phyloP scores from a whole-genome alignment of 2,329 filamentous ascomycete species.

The Tolypocladium sp. region DNA sequence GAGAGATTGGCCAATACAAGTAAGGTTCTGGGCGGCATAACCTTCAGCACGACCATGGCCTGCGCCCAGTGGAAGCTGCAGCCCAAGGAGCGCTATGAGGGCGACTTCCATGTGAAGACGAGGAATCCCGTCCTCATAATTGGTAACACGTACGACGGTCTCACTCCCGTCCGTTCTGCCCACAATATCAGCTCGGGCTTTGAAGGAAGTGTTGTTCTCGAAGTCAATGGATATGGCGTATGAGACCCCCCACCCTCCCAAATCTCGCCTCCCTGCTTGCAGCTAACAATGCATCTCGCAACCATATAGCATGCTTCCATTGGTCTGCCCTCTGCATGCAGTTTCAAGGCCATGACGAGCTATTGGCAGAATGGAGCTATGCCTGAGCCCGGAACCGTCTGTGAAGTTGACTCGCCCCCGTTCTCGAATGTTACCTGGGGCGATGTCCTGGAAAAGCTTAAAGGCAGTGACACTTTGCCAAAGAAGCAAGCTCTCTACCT shows the following conservation, averaged over 20 bases:
- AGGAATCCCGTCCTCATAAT: slow-evolving; percentile 26
- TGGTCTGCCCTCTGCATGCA: slow-evolving; percentile 20
- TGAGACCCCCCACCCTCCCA: slow-evolving; percentile 10
- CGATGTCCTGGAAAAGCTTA: background rate
- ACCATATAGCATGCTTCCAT: slow-evolving; percentile 12
- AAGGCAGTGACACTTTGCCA: background rate
- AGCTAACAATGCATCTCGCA: background rate
- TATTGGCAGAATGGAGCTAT: slow-evolving; percentile 26
- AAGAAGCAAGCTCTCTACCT: background rate
- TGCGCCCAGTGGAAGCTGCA: slow-evolving; percentile 29
- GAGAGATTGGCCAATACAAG: slow-evolving; percentile 14
- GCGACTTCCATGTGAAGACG: slow-evolving; percentile 21
- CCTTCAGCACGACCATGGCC: slow-evolving; percentile 6
- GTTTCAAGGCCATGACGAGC: slow-evolving; percentile 11
- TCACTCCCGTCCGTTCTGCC: slow-evolving; percentile 28
- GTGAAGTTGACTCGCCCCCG: slow-evolving; percentile 11
- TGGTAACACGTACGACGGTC: slow-evolving; percentile 25
- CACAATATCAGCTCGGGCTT: slow-evolving; percentile 25
- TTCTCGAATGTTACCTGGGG: slow-evolving; percentile 3
- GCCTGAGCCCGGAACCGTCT: slow-evolving; percentile 20
- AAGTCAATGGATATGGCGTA: slow-evolving; percentile 26
- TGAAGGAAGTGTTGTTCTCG: slow-evolving; percentile 25
- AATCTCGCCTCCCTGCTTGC: too few relatives aligned
- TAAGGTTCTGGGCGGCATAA: slow-evolving; percentile 15
- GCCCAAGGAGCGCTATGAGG: slow-evolving; percentile 24